Evolutionary conservation across 2,329 filamentous ascomycete species (phyloP).

Genomic region (Sporothrix variecibatus): DNA sequence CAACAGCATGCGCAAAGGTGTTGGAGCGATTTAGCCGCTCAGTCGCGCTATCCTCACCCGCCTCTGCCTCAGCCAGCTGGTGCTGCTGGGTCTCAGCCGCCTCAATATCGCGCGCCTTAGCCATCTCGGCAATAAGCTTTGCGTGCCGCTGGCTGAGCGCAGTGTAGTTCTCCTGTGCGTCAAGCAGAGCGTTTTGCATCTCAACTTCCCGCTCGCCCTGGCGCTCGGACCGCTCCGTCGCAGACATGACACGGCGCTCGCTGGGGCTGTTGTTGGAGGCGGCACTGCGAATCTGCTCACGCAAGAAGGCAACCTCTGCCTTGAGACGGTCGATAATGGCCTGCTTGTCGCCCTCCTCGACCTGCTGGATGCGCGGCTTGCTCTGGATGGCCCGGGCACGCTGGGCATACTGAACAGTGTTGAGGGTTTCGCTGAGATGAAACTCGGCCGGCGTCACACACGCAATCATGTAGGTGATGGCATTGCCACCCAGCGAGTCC

Average conservation of each 20-base stretch:
- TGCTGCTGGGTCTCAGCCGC: conserved; percentile 56
- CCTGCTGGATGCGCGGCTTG: conserved; percentile 92
- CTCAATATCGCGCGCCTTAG: conserved; percentile 76
- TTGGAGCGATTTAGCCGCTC: conserved; percentile 92
- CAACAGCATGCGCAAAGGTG: conserved; percentile 92
- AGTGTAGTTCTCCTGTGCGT: conserved; percentile 92
- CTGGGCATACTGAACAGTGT: conserved; percentile 97
- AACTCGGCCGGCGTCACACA: conserved; percentile 97
- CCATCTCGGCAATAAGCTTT: conserved; percentile 92
- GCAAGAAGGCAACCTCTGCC: conserved; percentile 88
- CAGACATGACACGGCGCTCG: conserved; percentile 55
- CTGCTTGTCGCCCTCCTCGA: conserved; percentile 92
- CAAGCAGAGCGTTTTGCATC: conserved; percentile 88
- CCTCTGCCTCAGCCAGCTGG: conserved; percentile 51
- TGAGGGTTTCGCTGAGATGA: conserved; percentile 94
- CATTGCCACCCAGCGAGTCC: conserved; percentile 94
- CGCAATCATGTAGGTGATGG: conserved; percentile 99
- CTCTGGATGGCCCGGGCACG: conserved; percentile 94
- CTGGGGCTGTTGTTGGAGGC: conserved; percentile 60
- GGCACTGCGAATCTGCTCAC: conserved; percentile 88
- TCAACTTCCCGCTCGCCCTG: conserved; percentile 84
- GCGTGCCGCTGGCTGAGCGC: conserved; percentile 89
- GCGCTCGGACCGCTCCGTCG: conserved; percentile 74
- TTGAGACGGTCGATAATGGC: conserved; percentile 90
- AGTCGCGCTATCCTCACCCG: conserved; percentile 74